phyloP scores from a whole-genome alignment of 805 yeast species.

The Zygoascus tannicola region DNA sequence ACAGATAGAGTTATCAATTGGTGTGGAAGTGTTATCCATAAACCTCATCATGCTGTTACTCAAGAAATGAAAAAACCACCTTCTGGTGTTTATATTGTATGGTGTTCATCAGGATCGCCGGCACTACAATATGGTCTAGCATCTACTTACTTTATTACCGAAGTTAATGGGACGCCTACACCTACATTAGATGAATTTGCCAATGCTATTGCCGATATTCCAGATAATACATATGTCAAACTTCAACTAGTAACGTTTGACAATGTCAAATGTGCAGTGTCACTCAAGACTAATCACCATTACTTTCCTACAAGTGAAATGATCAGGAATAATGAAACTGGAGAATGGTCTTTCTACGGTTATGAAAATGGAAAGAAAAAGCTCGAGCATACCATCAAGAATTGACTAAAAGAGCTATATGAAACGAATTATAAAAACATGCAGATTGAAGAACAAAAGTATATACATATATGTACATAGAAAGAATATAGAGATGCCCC shows the following conservation, averaged over 20 bases:
- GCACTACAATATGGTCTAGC: constrained; percentile 73
- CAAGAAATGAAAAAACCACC: constrained; percentile 73
- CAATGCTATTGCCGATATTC: constrained; percentile 54
- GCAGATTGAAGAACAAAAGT: background rate
- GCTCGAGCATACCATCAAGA: background rate
- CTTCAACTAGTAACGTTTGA: constrained; percentile 77
- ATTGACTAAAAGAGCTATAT: background rate
- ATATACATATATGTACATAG: background rate
- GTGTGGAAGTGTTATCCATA: constrained; percentile 77
- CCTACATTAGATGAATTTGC: constrained; percentile 61
- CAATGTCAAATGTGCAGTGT: constrained; percentile 75
- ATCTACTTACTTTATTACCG: constrained; percentile 79
- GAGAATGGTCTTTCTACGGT: constrained; percentile 42
- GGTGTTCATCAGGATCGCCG: constrained; percentile 73
- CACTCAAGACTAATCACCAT: constrained; percentile 79
- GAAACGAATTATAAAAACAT: background rate
- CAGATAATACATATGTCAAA: constrained; percentile 74
- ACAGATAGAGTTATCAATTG: constrained; percentile 66
- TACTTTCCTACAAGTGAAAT: constrained; percentile 58
- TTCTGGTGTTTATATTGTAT: constrained; percentile 73
- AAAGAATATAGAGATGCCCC: no score
- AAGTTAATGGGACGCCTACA: constrained; percentile 70
- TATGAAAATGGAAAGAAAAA: background rate
- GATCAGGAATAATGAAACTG: constrained; percentile 33
- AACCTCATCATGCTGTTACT: constrained; percentile 88